phyloP scores from a whole-genome alignment of 2,329 filamentous ascomycete genomes.

The Fusarium fracticaudum region DNA sequence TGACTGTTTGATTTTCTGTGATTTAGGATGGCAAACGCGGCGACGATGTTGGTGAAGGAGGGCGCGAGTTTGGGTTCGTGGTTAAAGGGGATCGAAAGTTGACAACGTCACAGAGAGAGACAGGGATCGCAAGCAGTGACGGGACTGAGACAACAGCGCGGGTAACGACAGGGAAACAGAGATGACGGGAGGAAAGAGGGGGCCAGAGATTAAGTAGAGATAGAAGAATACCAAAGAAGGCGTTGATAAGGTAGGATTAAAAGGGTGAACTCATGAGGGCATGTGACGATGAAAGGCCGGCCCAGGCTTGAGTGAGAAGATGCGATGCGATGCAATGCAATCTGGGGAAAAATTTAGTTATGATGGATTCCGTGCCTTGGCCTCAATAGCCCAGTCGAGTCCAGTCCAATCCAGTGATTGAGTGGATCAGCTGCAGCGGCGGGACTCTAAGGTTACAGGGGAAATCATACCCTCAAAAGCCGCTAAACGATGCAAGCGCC shows the following conservation, averaged over 20 bases:
- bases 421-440: slow-evolving; percentile 28
- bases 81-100: slow-evolving; percentile 21
- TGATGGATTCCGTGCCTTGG: slow-evolving; percentile 28
- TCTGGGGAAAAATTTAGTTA: slow-evolving; percentile 40
- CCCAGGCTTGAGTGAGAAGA: not conserved
- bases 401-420: not conserved
- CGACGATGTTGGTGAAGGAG: slow-evolving; percentile 12
- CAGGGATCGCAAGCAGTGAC: slow-evolving; percentile 35
- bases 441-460: slow-evolving; percentile 27
- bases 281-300: slow-evolving; percentile 44
- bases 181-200: slow-evolving; percentile 8
- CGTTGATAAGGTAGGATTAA: slow-evolving; percentile 14
- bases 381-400: not conserved
- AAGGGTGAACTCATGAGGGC: slow-evolving; percentile 41
- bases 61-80: not conserved
- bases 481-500: slow-evolving; percentile 24
- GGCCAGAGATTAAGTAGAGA: slow-evolving; percentile 19
- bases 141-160: slow-evolving; percentile 24
- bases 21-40: not conserved
- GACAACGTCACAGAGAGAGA: slow-evolving; percentile 22
- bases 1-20: slow-evolving; percentile 39
- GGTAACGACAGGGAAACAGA: slow-evolving; percentile 43
- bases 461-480: slow-evolving; percentile 32
- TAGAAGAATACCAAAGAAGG: slow-evolving; percentile 11
- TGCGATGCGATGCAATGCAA: slow-evolving; percentile 37